Base-by-base conservation (phyloP, 2,329 filamentous ascomycete genomes). In the Ascochyta rabiei region DNA sequence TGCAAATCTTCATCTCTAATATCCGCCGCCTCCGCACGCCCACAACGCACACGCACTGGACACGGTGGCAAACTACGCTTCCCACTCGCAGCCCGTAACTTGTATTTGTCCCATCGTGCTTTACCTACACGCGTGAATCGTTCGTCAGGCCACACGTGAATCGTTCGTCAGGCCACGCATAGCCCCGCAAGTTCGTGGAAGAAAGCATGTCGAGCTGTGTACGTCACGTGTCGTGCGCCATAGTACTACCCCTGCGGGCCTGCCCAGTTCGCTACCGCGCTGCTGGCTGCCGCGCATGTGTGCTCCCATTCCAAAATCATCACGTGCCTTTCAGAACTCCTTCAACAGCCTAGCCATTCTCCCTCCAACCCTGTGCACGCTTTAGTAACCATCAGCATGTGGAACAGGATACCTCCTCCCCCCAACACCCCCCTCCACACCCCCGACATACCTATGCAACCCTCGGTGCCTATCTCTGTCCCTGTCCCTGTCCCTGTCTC, bases 391-490 rank as follows among this genome's bases (percentile, higher is more conserved):
- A 28, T 48, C 53, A 9, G 46, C 10, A 40, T 47, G 52, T 50
- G 46, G 48, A 46, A 71, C 64, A 37, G 71, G 69, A 63, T 73
- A 73, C 53, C 66, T 61, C 19, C 71, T 45, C 37, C 73, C 72
- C 38, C 67, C 62, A 19, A 72, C 70, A n/a, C 72, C 72, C 45
- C 73, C 68, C 56, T 71, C 64, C 46, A 72, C 68, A 9, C 70
- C 67, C 21, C 60, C 47, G 46, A 74, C 70, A 68, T 74, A 73
- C 58, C 72, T 63, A 48, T 72, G 69, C 53, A 57, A 56, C 23
- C 64, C 40, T 26, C 59, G 50, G 33, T 57, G 56, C 28, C 57
- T 40, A 19, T 62, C 57, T 46, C 57, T 44, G 42, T 60, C 41
- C 5, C 64, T 47, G 7, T 67, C 64, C 26, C 47, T 48, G 12